A percentile compares a stretch with the other conserved stretches of the same genome.
Conservation (phyloP, 73 alveolate species). For the Paramecium biaurelia region DNA sequence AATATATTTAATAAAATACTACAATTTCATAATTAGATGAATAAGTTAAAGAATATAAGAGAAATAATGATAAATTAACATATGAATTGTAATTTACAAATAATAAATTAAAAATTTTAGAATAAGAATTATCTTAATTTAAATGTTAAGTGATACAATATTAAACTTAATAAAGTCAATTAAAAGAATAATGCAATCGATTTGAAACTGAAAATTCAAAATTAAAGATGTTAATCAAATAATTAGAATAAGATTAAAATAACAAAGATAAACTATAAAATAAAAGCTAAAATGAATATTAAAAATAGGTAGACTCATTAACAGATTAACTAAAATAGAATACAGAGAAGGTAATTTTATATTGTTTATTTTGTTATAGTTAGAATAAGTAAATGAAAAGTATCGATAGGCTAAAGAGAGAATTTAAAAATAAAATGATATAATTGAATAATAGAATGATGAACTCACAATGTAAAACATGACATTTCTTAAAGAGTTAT, state of each 20-base stretch:
- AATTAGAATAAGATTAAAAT: background rate
- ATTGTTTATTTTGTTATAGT: background rate
- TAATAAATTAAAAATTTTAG: background rate
- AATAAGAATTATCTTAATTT: background rate
- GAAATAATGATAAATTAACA: background rate
- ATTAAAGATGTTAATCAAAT: background rate
- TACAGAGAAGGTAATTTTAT: background rate
- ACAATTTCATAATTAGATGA: background rate
- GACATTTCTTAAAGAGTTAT: background rate
- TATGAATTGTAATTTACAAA: background rate
- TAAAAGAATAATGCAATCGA: background rate
- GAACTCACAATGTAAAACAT: background rate
- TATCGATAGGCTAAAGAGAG: background rate
- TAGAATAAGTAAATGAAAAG: background rate
- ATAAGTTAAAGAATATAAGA: background rate
- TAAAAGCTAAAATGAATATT: background rate
- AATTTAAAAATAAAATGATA: background rate
- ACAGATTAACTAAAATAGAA: background rate
- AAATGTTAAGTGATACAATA: background rate
- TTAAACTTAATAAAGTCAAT: background rate
- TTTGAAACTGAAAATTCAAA: background rate
- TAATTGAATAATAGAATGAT: slow-evolving; percentile 16
- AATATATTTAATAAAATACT: background rate
- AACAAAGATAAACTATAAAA: background rate
- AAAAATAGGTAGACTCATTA: background rate